These are phyloP conservation scores for Vanilla planifolia DNA, from an alignment of 106 monocot species.

Conservation along the genomic window DNA sequence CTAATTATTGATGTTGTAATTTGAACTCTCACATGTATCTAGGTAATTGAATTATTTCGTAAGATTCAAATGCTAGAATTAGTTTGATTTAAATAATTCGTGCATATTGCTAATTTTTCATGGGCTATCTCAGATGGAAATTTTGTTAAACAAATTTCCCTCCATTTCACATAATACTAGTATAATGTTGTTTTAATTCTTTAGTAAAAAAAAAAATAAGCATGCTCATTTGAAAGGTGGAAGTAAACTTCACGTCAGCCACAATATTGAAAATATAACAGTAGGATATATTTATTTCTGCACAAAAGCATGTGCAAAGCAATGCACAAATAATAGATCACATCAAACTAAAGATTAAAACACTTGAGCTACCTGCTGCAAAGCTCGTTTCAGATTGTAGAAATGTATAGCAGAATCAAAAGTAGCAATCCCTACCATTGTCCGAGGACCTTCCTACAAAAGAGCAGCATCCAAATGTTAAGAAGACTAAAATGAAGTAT, in stretches of 20 bases:
- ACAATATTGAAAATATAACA: background rate
- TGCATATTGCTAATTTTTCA: no score
- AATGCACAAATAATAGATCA: background rate
- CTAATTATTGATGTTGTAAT: no score
- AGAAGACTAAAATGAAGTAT: background rate
- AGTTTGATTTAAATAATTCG: no score
- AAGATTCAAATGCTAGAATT: no score
- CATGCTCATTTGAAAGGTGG: no score
- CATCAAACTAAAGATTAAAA: background rate
- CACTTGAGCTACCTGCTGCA: constrained; percentile 62
- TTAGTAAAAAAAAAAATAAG: no score
- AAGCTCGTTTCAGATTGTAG: constrained; percentile 76
- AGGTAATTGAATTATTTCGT: no score
- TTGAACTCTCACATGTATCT: no score
- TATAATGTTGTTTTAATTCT: no score
- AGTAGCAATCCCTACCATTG: constrained; percentile 91
- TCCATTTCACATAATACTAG: no score
- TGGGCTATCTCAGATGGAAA: no score
- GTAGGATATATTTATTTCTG: background rate
- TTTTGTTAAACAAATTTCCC: no score
- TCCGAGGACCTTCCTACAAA: constrained; percentile 89
- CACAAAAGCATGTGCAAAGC: background rate
- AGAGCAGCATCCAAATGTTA: background rate
- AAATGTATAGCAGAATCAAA: constrained; percentile 98
- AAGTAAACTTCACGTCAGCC: background rate